Evolutionary conservation across 495 filamentous ascomycete species (phyloP).

Genomic region (Neurospora sp.): DNA sequence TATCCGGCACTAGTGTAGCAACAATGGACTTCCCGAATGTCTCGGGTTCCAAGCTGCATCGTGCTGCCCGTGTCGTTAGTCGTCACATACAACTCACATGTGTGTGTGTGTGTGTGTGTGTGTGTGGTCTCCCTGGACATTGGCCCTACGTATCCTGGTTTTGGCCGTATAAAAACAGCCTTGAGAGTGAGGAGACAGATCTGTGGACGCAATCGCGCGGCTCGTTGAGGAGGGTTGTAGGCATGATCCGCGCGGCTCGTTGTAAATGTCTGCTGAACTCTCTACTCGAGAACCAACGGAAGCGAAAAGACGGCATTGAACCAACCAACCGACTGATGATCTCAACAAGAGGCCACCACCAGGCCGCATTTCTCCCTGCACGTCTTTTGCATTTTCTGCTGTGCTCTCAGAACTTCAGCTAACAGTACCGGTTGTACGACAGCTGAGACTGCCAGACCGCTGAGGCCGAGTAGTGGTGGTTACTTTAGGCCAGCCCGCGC

Average conservation of each 20-base stretch:
- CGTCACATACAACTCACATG: neutral
- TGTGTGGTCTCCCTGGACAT: neutral
- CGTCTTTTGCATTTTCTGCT: neutral
- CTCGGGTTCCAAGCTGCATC: neutral
- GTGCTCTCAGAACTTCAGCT: neutral
- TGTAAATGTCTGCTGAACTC: neutral
- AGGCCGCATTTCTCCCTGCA: neutral
- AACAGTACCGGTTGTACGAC: neutral
- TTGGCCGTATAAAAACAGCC: neutral
- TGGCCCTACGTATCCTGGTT: neutral
- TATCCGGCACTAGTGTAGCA: neutral
- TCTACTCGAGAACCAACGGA: neutral
- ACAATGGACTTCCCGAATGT: neutral
- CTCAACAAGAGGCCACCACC: neutral
- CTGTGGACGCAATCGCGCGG: neutral
- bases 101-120: neutral
- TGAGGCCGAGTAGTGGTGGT: neutral
- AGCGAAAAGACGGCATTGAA: neutral
- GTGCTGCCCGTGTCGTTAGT: neutral
- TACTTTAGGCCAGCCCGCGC: neutral
- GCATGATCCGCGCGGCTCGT: neutral
- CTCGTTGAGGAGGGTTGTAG: neutral
- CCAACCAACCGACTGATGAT: neutral
- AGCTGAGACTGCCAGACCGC: neutral
- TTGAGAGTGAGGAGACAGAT: neutral